Evolutionary conservation across 2,329 filamentous ascomycete species (phyloP), one percentile per base, ranked within the genome.

Genomic region (Phialemoniopsis sp.): DNA sequence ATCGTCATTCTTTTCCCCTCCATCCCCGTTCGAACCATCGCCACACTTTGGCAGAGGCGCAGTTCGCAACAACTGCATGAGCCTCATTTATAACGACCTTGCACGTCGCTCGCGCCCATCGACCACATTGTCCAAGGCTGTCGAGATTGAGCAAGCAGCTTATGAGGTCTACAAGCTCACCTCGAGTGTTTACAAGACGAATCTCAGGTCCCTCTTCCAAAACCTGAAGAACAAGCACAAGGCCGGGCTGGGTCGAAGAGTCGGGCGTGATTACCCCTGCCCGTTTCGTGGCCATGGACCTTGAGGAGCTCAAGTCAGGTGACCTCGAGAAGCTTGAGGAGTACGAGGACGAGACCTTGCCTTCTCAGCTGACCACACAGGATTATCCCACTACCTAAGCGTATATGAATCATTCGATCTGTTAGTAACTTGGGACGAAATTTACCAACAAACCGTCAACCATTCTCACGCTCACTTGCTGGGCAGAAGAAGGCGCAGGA

Each of bases 211-310:
- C 15, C 80, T 98, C 16, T 97, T 89, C 67, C 82, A 90, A 60
- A 97, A 97, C 58, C 79, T 98, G 52, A 97, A 96, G 73, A 89
- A 88, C 70, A 90, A 87, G 66, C 85, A 82, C 47, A 97, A 97
- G 66, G 73, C 78, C 29, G 77, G 80, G 45, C 78, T 98, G 32
- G 84, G 89, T 38, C 73, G 73, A 45, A 80, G 82, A 47, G 56
- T 69, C 70, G 4, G 88, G 86, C 44, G 78, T 86, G 19, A 87
- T 97, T 43, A 50, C 75, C 0, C 70, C 89, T 1, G 77, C 81
- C 3, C 72, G 73, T 29, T 94, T 98, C 52, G 89, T 95, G 41
- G 69, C 72, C 54, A 95, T 98, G 93, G 78, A 81, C 8, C 82
- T 87, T 53, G 87, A 95, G 40, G 91, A 97, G 62, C 79, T 98